phyloP scores from a whole-genome alignment of 345 rosid species.

The Barbarea vulgaris region DNA sequence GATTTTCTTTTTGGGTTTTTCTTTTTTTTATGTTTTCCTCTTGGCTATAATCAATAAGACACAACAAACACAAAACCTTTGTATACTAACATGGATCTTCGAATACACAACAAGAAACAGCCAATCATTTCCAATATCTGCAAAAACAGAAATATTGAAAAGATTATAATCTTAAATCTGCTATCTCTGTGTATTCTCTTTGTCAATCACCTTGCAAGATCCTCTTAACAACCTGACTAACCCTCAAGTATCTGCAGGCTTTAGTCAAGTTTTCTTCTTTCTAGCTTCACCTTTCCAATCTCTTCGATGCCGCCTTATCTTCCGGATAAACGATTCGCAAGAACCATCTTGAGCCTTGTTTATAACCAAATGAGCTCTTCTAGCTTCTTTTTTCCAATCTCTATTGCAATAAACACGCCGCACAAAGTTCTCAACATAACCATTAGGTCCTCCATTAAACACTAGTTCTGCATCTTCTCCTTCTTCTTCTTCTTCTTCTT shows the following conservation, averaged over 20 bases:
- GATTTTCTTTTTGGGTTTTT: neutral
- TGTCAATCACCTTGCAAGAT: too few species aligned
- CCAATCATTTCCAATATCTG: slow-evolving; percentile 1
- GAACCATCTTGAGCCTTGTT: slow-evolving; percentile 37
- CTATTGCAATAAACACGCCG: slow-evolving; percentile 53
- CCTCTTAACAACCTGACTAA: neutral
- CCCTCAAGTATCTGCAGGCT: slow-evolving; percentile 23
- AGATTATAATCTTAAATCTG: neutral
- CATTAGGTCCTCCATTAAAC: slow-evolving; percentile 29
- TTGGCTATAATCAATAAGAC: neutral
- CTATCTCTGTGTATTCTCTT: neutral
- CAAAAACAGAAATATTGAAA: neutral
- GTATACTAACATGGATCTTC: neutral
- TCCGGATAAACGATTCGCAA: slow-evolving; percentile 21
- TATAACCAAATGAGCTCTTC: slow-evolving; percentile 49
- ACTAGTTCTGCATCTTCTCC: slow-evolving; percentile 37
- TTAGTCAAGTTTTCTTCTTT: slow-evolving; percentile 43
- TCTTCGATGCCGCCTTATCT: slow-evolving; percentile 45
- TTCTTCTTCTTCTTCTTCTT: slow-evolving; percentile 4
- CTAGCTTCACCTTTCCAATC: slow-evolving; percentile 86
- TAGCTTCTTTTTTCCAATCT: slow-evolving; percentile 81
- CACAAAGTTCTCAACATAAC: slow-evolving; percentile 33
- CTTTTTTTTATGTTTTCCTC: neutral
- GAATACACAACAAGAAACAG: slow-evolving; percentile 11
- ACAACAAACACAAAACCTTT: neutral